Evolutionary conservation across 495 filamentous ascomycete genomes (phyloP).

Genomic region (Friedmanniomyces endolithicus): DNA sequence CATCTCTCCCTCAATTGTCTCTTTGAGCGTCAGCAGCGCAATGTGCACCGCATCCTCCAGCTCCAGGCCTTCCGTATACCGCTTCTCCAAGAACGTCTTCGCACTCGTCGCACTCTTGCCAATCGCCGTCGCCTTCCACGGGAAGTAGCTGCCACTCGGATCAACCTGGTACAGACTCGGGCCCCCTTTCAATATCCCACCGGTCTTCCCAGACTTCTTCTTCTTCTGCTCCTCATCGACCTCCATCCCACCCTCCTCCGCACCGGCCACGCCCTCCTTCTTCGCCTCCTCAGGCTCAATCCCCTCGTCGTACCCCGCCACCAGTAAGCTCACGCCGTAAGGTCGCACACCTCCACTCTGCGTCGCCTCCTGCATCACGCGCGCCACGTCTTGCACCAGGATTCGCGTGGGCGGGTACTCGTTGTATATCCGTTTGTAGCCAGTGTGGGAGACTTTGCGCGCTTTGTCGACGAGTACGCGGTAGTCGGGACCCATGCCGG

Average conservation of each 20-base stretch:
- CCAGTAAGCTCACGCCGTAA: slow-evolving; percentile 90
- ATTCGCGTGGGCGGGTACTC: slow-evolving; percentile 98
- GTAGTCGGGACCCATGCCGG: slow-evolving; percentile 98
- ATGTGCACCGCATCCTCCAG: slow-evolving; percentile 98
- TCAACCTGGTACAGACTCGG: slow-evolving; percentile 98
- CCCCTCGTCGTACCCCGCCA: slow-evolving; percentile 97
- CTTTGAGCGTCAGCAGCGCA: slow-evolving; percentile 91
- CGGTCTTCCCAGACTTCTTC: slow-evolving; percentile 71
- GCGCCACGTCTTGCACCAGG: slow-evolving; percentile 94
- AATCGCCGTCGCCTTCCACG: slow-evolving; percentile 98
- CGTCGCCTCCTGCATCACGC: slow-evolving; percentile 97
- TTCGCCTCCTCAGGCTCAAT: slow-evolving; percentile 62
- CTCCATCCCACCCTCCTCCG: slow-evolving; percentile 6
- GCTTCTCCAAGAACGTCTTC: slow-evolving; percentile 97
- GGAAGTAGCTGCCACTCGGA: slow-evolving; percentile 92
- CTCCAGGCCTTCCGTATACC: slow-evolving; percentile 93
- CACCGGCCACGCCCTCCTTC: slow-evolving; percentile 32
- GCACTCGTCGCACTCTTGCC: slow-evolving; percentile 96
- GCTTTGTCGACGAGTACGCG: slow-evolving; percentile 93
- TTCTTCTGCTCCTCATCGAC: slow-evolving; percentile 46
- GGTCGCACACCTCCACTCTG: slow-evolving; percentile 94
- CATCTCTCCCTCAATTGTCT: slow-evolving; percentile 99
- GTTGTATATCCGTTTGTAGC: slow-evolving; percentile 99
- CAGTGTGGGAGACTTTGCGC: slow-evolving; percentile 95
- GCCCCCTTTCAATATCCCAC: slow-evolving; percentile 87